Evolutionary conservation across 2,329 filamentous ascomycete genomes (phyloP).

Genomic region (Corinectria fuckeliana): DNA sequence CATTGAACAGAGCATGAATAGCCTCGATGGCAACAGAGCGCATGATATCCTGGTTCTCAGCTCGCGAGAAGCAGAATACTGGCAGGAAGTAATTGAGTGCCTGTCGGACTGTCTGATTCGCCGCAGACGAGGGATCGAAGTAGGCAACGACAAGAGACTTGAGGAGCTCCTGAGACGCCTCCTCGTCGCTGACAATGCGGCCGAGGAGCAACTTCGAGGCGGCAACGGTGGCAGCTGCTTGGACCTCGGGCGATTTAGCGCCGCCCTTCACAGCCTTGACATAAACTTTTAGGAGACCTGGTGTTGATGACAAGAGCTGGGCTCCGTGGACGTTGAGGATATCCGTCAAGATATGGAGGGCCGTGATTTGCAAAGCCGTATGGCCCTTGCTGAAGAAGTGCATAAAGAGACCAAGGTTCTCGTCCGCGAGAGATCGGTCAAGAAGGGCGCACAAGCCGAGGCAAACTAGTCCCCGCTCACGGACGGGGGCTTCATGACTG

Average conservation of each 20-base stretch:
- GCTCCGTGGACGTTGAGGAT: slow-evolving; percentile 89
- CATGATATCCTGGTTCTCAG: slow-evolving; percentile 86
- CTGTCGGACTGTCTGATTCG: slow-evolving; percentile 84
- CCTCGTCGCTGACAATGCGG: slow-evolving; percentile 73
- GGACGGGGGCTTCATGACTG: slow-evolving; percentile 89
- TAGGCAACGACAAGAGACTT: slow-evolving; percentile 85
- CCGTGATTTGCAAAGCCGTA: slow-evolving; percentile 85
- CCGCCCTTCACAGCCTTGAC: slow-evolving; percentile 79
- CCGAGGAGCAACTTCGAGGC: slow-evolving; percentile 87
- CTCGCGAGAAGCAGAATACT: slow-evolving; percentile 87
- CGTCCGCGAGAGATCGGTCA: slow-evolving; percentile 87
- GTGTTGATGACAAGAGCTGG: slow-evolving; percentile 71
- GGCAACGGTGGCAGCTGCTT: slow-evolving; percentile 80
- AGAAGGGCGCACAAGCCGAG: slow-evolving; percentile 90
- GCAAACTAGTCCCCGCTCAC: slow-evolving; percentile 88
- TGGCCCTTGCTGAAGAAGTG: slow-evolving; percentile 96
- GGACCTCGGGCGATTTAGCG: slow-evolving; percentile 73
- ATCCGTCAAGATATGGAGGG: slow-evolving; percentile 90
- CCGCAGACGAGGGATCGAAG: slow-evolving; percentile 82
- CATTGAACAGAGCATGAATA: slow-evolving; percentile 75
- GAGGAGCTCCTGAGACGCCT: slow-evolving; percentile 75
- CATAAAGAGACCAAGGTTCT: slow-evolving; percentile 91
- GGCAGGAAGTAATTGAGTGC: slow-evolving; percentile 92
- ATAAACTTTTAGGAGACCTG: slow-evolving; percentile 83
- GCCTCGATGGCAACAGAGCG: slow-evolving; percentile 74